Base-by-base conservation (phyloP, 495 filamentous ascomycete species). In the Hypoxylon subgilvum region DNA sequence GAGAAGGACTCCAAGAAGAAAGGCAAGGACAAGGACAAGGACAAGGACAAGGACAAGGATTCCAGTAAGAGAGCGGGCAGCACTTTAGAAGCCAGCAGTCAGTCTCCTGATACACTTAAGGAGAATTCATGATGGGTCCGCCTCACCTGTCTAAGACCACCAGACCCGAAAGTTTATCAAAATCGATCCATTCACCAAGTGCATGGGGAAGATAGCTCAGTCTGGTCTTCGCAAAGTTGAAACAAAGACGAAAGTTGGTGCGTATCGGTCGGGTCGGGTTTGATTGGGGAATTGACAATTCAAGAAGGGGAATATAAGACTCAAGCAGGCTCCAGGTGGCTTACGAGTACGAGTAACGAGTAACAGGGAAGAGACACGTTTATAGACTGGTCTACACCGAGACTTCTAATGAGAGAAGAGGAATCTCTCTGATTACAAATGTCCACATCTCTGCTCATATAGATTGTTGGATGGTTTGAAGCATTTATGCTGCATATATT, bases 1-100 rank as follows among this genome's bases (percentile, higher is more conserved):
- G 87, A 90, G 39, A 88, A 92, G 70, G 78, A 83, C 18, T 79
- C 82, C 23, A 88, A 90, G 72, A 88, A 90, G 74, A 86, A 89
- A 67, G 82, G 88, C 65, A 84, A 88, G 68, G 82, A 89, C 19
- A 80, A 80, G 60, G 72, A 78, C 21, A 77, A 76, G 63, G 74
- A 77, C 19, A 80, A 80, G 60, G 72, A 78, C 21, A 77, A 76
- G 63, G 74, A 77, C 17, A 39, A 65, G 34, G 32, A 57, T n/a
- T 49, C 22, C 28, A 27, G 4, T 4, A 69, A 68, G 62, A 65
- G 45, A 45, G 58, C 56, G 8, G 52, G 60, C 36, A 14, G 43
- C 18, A 39, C 47, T 16, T 55, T 41, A 8, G 55, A 64, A n/a
- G 32, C 43, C 16, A 17, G 25, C 19, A 27, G 32, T 14, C 21